Base-by-base conservation (phyloP, 441 rosid genomes). In the Populus hybrid region DNA sequence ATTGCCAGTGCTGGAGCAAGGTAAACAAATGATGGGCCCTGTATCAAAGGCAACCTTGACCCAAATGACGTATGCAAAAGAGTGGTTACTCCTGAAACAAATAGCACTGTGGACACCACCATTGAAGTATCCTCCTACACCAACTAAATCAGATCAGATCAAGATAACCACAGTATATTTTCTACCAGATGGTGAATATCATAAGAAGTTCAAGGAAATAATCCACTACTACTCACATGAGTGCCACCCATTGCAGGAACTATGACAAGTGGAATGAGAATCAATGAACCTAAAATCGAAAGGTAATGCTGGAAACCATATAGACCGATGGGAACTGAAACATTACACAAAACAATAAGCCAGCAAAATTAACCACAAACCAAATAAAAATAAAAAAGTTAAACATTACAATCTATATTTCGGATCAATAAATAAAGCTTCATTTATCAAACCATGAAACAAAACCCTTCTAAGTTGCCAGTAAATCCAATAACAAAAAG, bases 161-260 rank as follows among this genome's bases (percentile, higher is more conserved):
- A 83, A 79, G 68, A 75, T 16, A 31, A 45, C 61, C 59, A 65
- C 40, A 23, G 29, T 4, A 31, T 14, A 76, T 66, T 38, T 20
- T 76, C n/a, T 53, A 64, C 20, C 12, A 66, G 56, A 50, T 7
- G 1, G 7, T 14, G 20, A 24, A 29, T 53, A 70, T 61, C 81
- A 53, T 59, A 67, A 38, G 72, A 69, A 9, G 68, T 40, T 11
- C 20, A 50, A n/a, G 53, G 71, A 73, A 76, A 50, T 40, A 59
- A 77, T 67, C 59, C 31, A 70, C 75, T 81, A 75, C n/a, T 68
- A 87, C 98, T 90, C 87, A 96, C 98, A 64, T 89, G 89, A 74
- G 86, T 83, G 76, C 99, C 99, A 83, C 99, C 97, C 99, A 96
- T 96, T 69, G 99, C 97, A 71, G 98, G 99, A 88, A 94, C 98